These are phyloP conservation scores for Terfezia boudieri DNA, from an alignment of 495 filamentous ascomycete genomes.

Conservation along the genomic window DNA sequence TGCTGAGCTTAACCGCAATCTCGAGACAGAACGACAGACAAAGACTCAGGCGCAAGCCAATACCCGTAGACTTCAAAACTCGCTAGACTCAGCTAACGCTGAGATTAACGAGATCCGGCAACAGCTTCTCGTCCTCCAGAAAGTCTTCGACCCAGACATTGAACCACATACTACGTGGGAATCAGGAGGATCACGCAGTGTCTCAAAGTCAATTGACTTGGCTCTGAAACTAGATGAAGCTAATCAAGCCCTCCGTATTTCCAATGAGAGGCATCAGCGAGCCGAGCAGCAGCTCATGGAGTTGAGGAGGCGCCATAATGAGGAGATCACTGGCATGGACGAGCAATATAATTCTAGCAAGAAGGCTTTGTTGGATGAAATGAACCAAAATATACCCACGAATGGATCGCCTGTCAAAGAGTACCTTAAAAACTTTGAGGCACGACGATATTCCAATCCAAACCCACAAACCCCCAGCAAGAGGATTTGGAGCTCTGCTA, in stretches of 20 bases:
- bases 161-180: slow-evolving; percentile 40
- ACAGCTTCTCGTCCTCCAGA: slow-evolving; percentile 60
- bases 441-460: slow-evolving; percentile 46
- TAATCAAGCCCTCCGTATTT: slow-evolving; percentile 62
- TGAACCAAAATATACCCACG: slow-evolving; percentile 61
- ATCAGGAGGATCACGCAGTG: slow-evolving; percentile 29
- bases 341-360: slow-evolving; percentile 48
- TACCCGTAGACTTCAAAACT: slow-evolving; percentile 51
- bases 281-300: slow-evolving; percentile 70
- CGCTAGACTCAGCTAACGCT: slow-evolving; percentile 51
- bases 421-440: slow-evolving; percentile 1
- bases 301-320: slow-evolving; percentile 45
- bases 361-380: slow-evolving; percentile 58
- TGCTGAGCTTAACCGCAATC: slow-evolving; percentile 65
- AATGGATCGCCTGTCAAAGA: slow-evolving; percentile 54
- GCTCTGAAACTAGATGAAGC: slow-evolving; percentile 77
- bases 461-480: slow-evolving; percentile 55
- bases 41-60: slow-evolving; percentile 69
- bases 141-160: slow-evolving; percentile 62
- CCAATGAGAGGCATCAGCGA: slow-evolving; percentile 59
- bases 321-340: slow-evolving; percentile 52
- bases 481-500: slow-evolving; percentile 43
- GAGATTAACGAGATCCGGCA: slow-evolving; percentile 60
- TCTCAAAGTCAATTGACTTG: slow-evolving; percentile 39
- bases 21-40: slow-evolving; percentile 79